Evolutionary conservation across 225 moss, liverwort and hornwort genomes (phyloP).

Genomic region (Rhytidiadelphus loreus): DNA sequence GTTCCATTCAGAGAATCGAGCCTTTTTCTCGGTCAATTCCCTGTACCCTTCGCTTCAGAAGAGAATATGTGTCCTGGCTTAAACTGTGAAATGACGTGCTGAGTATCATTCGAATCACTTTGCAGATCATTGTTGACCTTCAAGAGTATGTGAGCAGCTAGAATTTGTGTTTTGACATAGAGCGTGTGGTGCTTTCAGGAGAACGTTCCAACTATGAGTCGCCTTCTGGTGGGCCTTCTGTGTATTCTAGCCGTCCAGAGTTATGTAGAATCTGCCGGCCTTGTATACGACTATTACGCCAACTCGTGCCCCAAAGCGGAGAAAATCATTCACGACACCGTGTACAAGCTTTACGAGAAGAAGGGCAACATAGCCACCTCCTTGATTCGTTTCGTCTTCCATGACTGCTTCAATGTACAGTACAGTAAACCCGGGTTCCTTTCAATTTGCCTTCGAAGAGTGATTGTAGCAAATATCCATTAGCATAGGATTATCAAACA

Average conservation of each 20-base stretch:
- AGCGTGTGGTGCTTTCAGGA: not conserved
- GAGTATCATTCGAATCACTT: not conserved
- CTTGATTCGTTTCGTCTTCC: slow-evolving; percentile 34
- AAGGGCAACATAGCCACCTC: slow-evolving; percentile 32
- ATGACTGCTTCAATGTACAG: slow-evolving; percentile 28
- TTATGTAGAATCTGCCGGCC: not conserved
- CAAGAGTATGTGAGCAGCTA: not conserved
- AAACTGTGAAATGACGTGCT: not conserved
- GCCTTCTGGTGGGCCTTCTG: not conserved
- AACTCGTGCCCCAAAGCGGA: not conserved
- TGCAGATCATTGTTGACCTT: not conserved
- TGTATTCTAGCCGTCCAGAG: not conserved
- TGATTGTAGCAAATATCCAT: not conserved
- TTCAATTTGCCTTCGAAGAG: not conserved
- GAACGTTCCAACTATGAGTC: not conserved
- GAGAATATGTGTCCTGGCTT: not conserved
- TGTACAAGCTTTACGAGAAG: slow-evolving; percentile 23
- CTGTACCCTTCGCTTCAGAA: not conserved
- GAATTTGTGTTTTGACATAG: not conserved
- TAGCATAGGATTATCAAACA: not conserved
- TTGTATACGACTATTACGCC: slow-evolving; percentile 7
- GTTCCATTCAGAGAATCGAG: not conserved
- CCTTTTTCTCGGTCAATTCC: not conserved
- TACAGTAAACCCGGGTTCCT: not conserved
- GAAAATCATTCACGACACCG: slow-evolving; percentile 14